These are phyloP conservation scores for Candida mattraensis DNA, from an alignment of 805 yeast species.

Conservation along the genomic window DNA sequence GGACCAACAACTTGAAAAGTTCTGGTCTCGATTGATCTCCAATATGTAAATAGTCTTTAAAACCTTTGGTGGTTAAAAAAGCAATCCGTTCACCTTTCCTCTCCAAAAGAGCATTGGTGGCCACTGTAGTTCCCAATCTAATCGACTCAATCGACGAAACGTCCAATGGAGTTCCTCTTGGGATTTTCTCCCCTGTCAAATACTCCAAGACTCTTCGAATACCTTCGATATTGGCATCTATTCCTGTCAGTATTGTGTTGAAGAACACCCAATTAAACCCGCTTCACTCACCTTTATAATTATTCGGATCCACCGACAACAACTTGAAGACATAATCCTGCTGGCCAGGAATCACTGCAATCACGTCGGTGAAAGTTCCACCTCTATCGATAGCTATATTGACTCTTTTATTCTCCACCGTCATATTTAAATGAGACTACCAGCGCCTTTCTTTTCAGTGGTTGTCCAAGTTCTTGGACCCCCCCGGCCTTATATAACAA, in stretches of 20 bases:
- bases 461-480: no score
- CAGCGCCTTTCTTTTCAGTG: no score
- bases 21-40: conserved; percentile 92
- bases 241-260: no score
- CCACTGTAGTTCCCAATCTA: conserved; percentile 91
- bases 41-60: conserved; percentile 73
- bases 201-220: conserved; percentile 72
- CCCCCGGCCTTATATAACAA: no score
- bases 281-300: no score
- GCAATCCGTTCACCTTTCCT: conserved; percentile 88
- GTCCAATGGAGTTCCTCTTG: conserved; percentile 58
- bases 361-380: conserved; percentile 86
- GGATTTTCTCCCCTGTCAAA: conserved; percentile 50
- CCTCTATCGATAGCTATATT: conserved; percentile 52
- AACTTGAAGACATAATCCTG: conserved; percentile 70
- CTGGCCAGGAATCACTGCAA: conserved; percentile 48
- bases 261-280: no score
- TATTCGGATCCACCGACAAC: conserved; percentile 82
- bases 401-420: neutral
- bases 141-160: conserved; percentile 61
- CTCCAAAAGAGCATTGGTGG: conserved; percentile 90
- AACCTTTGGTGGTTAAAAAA: conserved; percentile 82
- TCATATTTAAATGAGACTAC: no score
- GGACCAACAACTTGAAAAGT: conserved; percentile 78
- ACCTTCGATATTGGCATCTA: conserved; percentile 94